Percentiles rank a stretch among this genome's conserved stretches.
These are phyloP conservation scores for Lentithecium fluviatile DNA, from an alignment of 495 filamentous ascomycete genomes.

Conservation along the genomic window DNA sequence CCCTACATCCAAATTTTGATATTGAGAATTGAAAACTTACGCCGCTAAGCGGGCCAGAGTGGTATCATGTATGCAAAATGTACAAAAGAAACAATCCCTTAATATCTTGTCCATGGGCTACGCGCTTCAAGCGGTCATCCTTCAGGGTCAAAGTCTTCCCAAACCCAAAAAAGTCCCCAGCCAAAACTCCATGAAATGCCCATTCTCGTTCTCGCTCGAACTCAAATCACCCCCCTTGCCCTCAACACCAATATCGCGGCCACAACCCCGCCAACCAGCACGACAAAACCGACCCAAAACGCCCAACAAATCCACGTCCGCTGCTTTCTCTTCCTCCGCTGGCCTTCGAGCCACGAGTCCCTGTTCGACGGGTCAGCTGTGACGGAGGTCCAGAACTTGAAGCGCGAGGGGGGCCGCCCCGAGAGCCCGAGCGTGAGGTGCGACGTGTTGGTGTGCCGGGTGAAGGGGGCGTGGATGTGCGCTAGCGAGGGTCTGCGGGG, in stretches of 20 bases:
- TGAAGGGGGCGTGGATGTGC: not conserved
- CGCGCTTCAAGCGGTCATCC: not conserved
- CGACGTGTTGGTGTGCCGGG: constrained; percentile 15
- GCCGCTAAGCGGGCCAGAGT: not conserved
- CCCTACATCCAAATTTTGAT: not conserved
- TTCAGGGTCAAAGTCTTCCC: not conserved
- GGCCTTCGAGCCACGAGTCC: constrained; percentile 46
- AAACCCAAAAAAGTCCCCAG: not conserved
- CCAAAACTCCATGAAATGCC: constrained; percentile 6
- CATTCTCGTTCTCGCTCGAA: not conserved
- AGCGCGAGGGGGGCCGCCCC: constrained; percentile 11
- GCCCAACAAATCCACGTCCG: constrained; percentile 43
- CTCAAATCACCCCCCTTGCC: constrained; percentile 32
- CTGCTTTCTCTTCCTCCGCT: constrained; percentile 41
- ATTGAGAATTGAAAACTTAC: not conserved
- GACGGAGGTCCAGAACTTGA: constrained; percentile 27
- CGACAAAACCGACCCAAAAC: constrained; percentile 45
- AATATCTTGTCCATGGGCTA: not conserved
- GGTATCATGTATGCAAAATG: constrained; percentile 5
- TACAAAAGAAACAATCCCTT: not conserved
- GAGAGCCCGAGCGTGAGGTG: constrained; percentile 14
- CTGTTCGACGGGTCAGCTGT: constrained; percentile 36
- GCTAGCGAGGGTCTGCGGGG: constrained; percentile 2
- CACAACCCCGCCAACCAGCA: constrained; percentile 43
- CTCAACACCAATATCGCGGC: constrained; percentile 42